Evolutionary conservation across 768 basidiomycete species (phyloP), one percentile per base, ranked within the genome.

Genomic region (Kwoniella sp.): DNA sequence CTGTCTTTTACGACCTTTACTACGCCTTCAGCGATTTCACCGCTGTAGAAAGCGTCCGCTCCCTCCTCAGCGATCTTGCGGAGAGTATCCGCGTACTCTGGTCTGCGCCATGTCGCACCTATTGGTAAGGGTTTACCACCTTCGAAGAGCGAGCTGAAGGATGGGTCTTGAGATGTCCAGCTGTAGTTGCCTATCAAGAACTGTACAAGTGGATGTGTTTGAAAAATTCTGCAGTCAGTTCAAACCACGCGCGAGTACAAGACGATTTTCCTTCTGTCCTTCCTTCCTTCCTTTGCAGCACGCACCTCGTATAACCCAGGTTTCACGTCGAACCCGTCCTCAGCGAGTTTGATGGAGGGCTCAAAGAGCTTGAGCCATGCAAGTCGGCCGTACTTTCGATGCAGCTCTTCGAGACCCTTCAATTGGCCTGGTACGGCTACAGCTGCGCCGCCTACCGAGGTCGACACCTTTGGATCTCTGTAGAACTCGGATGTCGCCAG

Each of bases 391-490:
- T 92, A 94, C 17, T 87, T 85, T 30, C 83, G 82, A 81, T 94
- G 89, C 0, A 90, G 89, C 76, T 89, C 90, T 78, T 88, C 87
- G 22, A 98, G 85, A 4, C 94, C 95, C 26, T 88, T 85, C 45
- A 97, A 79, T 82, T 97, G 92, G 9, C 93, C 90, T 0, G 95
- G 95, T 0, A 96, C 89, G 38, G 86, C 93, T 12, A 94, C 87
- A 2, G 92, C 79, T 51, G 94, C 82, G 2, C 95, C 93, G 4
- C 95, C 93, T 65, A 83, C 85, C 1, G 67, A 55, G 8, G 71
- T 72, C 15, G 73, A 72, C 8, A 71, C 67, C 1, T 55, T 55
- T 30, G 63, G 59, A 22, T 71, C 48, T 28, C 63, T 58, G 56
- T 75, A 74, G 37, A 73, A 68, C 23, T 72, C 64, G 50, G 65